Conservation (phyloP, 2,329 filamentous ascomycete species). For the Fusarium nodosum region DNA sequence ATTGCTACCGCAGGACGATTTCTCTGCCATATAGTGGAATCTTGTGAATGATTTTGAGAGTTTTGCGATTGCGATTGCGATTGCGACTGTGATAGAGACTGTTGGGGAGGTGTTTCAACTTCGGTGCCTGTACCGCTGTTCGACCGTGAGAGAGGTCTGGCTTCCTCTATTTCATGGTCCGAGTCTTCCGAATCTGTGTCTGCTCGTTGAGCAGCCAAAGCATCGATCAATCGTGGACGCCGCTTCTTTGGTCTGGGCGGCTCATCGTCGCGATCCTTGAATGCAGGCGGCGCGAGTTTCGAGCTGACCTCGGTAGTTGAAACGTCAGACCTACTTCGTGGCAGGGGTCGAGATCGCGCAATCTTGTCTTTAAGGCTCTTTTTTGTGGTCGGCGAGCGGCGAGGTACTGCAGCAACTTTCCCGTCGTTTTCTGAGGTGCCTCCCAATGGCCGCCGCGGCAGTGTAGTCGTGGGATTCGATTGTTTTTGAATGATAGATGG, state of each 20-base stretch:
- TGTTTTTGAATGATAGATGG: conserved; percentile 18
- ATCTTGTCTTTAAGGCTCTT: conserved; percentile 23
- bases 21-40: conserved; percentile 42
- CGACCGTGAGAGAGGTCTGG: conserved; percentile 19
- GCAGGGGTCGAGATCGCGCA: conserved; percentile 9
- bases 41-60: conserved; percentile 36
- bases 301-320: conserved; percentile 10
- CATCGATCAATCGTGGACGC: conserved; percentile 59
- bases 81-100: conserved; percentile 19
- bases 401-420: conserved; percentile 7
- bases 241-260: conserved; percentile 30
- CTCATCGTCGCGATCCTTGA: conserved; percentile 19
- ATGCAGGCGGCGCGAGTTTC: background rate
- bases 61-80: conserved; percentile 6
- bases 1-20: conserved; percentile 48
- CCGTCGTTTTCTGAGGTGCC: conserved; percentile 12
- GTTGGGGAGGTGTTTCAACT: conserved; percentile 42
- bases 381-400: conserved; percentile 12
- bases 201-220: conserved; percentile 57
- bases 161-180: conserved; percentile 19
- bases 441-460: conserved; percentile 28
- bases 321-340: conserved; percentile 29
- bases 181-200: conserved; percentile 53
- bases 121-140: conserved; percentile 35
- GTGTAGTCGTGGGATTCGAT: conserved; percentile 20